These are phyloP conservation scores for Cladosporium cucumerinum DNA, from an alignment of 2,329 filamentous ascomycete genomes.

Conservation along the genomic window DNA sequence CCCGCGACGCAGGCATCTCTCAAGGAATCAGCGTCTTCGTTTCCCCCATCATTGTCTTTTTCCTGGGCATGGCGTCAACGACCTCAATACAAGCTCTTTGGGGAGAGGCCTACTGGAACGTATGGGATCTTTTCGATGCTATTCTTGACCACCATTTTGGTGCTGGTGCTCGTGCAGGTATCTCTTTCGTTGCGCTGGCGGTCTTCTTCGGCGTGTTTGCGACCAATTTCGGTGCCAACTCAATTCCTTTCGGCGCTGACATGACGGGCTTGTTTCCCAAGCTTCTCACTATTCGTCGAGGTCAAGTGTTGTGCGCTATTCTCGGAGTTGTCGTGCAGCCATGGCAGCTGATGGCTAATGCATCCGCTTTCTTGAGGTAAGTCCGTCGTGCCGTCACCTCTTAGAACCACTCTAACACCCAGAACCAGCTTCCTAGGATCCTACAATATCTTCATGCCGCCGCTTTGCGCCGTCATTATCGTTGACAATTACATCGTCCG, in stretches of 20 bases:
- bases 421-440: slow-evolving; percentile 39
- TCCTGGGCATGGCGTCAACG: slow-evolving; percentile 46
- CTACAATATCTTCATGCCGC: slow-evolving; percentile 44
- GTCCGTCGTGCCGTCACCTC: slow-evolving; percentile 17
- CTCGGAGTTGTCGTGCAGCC: slow-evolving; percentile 84
- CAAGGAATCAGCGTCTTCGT: slow-evolving; percentile 37
- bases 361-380: slow-evolving; percentile 34
- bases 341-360: slow-evolving; percentile 61
- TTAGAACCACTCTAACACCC: background rate
- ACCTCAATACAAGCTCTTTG: slow-evolving; percentile 44
- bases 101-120: slow-evolving; percentile 37
- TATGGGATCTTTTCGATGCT: slow-evolving; percentile 34
- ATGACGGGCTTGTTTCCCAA: slow-evolving; percentile 51
- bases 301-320: slow-evolving; percentile 77
- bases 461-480: slow-evolving; percentile 40
- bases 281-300: slow-evolving; percentile 70
- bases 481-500: slow-evolving; percentile 41
- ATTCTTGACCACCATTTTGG: slow-evolving; percentile 33
- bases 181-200: slow-evolving; percentile 45
- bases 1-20: slow-evolving; percentile 41
- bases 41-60: slow-evolving; percentile 42
- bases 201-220: slow-evolving; percentile 48
- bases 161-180: slow-evolving; percentile 47
- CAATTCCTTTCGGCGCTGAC: slow-evolving; percentile 54
- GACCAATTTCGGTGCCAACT: slow-evolving; percentile 52